These are phyloP conservation scores for Trapa bicornis DNA, from an alignment of 345 rosid species.

Conservation along the genomic window DNA sequence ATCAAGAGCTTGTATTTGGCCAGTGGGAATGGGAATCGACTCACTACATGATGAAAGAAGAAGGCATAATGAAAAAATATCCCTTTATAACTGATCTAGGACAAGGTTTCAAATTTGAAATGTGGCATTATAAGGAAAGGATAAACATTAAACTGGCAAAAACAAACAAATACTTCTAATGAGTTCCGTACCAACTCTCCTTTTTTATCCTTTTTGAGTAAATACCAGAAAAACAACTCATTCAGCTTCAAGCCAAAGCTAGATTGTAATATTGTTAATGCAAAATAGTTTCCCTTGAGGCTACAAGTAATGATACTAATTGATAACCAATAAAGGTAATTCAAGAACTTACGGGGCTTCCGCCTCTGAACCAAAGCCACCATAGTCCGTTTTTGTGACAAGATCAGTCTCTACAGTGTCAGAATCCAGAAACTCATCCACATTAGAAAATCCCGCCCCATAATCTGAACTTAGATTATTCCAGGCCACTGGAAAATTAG, in stretches of 20 bases:
- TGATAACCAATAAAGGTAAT: constrained; percentile 7
- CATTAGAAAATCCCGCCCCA: constrained; percentile 27
- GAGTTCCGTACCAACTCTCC: not conserved
- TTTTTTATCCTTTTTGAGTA: no score
- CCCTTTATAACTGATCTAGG: not conserved
- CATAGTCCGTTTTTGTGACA: constrained; percentile 17
- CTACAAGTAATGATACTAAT: not conserved
- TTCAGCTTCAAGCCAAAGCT: not conserved
- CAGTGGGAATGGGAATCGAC: constrained; percentile 12
- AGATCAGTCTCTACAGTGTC: constrained; percentile 14
- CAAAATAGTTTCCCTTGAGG: not conserved
- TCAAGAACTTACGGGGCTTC: constrained; percentile 34
- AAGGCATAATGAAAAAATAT: constrained; percentile 5
- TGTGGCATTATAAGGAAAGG: not conserved
- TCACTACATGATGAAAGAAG: constrained; percentile 26
- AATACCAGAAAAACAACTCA: not conserved
- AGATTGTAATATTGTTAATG: not conserved
- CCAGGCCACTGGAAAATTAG: constrained; percentile 12
- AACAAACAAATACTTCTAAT: not conserved
- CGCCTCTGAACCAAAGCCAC: constrained; percentile 11
- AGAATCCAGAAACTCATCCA: constrained; percentile 16
- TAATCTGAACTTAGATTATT: constrained; percentile 35
- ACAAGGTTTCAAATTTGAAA: not conserved
- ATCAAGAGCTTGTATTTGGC: constrained; percentile 25
- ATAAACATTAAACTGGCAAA: not conserved